These are phyloP conservation scores for Teunomyces funiuensis DNA, from an alignment of 805 yeast genomes.

Conservation along the genomic window DNA sequence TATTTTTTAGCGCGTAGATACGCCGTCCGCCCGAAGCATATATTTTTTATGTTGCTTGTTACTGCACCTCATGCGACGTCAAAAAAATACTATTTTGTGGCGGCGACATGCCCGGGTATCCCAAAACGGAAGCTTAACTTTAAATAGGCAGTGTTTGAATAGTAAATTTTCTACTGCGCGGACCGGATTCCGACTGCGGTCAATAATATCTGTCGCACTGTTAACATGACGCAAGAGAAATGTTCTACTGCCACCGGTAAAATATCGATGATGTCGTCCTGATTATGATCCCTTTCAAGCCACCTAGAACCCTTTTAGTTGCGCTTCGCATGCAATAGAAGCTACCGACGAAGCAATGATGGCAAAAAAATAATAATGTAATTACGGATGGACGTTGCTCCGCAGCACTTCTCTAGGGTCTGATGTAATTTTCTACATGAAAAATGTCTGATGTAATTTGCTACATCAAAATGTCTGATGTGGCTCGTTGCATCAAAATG, in stretches of 20 bases:
- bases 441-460: no score
- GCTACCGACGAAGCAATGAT: background rate
- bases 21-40: background rate
- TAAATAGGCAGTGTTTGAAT: background rate
- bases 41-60: background rate
- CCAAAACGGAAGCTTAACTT: background rate
- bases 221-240: background rate
- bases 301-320: background rate
- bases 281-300: background rate
- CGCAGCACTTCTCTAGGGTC: no score
- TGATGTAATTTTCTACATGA: no score
- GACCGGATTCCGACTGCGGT: background rate
- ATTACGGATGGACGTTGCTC: no score
- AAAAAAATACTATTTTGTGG: background rate
- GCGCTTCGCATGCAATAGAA: background rate
- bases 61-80: slow-evolving; percentile 1
- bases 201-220: background rate
- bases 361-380: no score
- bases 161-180: background rate
- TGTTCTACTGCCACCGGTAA: background rate
- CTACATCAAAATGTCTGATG: no score
- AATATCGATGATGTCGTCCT: background rate
- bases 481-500: no score
- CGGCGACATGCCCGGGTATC: background rate
- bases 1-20: background rate